Percentiles rank a stretch among this genome's conserved stretches.
Conservation (phyloP, 345 rosid genomes). For the Sisymbrium irio region DNA sequence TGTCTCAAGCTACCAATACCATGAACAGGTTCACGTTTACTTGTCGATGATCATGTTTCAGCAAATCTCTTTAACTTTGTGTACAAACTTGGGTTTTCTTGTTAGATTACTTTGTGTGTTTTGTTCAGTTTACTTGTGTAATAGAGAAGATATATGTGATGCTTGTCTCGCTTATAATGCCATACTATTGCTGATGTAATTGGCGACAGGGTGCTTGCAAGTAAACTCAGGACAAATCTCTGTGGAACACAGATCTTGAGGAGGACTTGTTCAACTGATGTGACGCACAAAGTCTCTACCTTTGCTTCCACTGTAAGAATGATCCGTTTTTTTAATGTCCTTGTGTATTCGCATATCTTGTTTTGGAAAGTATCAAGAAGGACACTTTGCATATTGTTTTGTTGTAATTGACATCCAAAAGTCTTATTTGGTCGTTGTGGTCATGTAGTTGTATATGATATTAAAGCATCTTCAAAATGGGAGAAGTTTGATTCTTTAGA, state of each 20-base stretch:
- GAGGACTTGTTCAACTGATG: conserved; percentile 34
- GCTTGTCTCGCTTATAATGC: neutral
- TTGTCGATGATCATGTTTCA: neutral
- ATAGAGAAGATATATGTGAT: neutral
- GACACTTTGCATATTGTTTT: neutral
- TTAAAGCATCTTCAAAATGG: too few species aligned
- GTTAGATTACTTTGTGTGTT: neutral
- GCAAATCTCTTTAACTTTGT: too few species aligned
- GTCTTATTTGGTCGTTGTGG: neutral
- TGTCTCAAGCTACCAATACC: neutral
- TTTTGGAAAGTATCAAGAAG: neutral
- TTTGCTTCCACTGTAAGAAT: conserved; percentile 33
- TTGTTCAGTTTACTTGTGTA: neutral
- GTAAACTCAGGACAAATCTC: conserved; percentile 25
- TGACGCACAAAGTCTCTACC: conserved; percentile 14
- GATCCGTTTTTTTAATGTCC: neutral
- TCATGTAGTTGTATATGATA: too few species aligned
- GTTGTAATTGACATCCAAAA: neutral
- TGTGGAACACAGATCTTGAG: conserved; percentile 22
- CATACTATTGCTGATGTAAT: neutral
- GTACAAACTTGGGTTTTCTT: neutral
- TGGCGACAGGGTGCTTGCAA: conserved; percentile 33
- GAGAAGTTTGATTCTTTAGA: too few species aligned
- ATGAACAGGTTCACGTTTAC: conserved; percentile 18
- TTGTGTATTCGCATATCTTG: neutral